Conservation (phyloP, 2,329 filamentous ascomycete genomes). For the Scedosporium aurantiacum region DNA sequence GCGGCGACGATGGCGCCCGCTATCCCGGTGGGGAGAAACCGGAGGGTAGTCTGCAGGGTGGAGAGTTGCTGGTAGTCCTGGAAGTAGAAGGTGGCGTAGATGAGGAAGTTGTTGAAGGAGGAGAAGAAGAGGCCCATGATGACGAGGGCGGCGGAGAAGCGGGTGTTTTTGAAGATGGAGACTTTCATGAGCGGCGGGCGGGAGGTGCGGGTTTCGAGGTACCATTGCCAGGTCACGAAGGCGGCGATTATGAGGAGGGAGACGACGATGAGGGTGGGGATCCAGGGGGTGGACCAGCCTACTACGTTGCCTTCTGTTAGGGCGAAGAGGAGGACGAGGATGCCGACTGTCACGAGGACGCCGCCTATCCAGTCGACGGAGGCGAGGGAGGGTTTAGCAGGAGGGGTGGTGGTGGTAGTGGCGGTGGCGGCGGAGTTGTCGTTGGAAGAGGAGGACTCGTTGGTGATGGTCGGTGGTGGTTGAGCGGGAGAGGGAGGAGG, state of each 20-base stretch:
- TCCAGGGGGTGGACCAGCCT: conserved; percentile 54
- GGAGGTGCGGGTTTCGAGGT: conserved; percentile 39
- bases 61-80: conserved; percentile 54
- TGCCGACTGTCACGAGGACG: conserved; percentile 47
- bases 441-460: neutral
- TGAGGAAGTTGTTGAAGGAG: conserved; percentile 55
- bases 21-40: conserved; percentile 56
- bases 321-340: conserved; percentile 54
- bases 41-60: conserved; percentile 55
- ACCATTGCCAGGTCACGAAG: conserved; percentile 52
- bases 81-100: conserved; percentile 60
- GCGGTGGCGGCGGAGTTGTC: neutral
- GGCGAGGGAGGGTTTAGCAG: neutral
- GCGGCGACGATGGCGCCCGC: conserved; percentile 46
- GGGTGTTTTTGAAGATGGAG: conserved; percentile 47
- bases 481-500: conserved; percentile 28
- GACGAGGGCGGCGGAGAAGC: conserved; percentile 51
- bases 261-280: conserved; percentile 47
- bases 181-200: conserved; percentile 39
- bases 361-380: conserved; percentile 53
- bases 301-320: conserved; percentile 59
- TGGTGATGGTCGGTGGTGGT: conserved; percentile 17
- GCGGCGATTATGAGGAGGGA: conserved; percentile 42
- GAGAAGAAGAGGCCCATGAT: conserved; percentile 58
- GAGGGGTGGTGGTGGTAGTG: neutral